Conservation (phyloP, 352 stramenopile genomes). For the Globisporangium paddicum region DNA sequence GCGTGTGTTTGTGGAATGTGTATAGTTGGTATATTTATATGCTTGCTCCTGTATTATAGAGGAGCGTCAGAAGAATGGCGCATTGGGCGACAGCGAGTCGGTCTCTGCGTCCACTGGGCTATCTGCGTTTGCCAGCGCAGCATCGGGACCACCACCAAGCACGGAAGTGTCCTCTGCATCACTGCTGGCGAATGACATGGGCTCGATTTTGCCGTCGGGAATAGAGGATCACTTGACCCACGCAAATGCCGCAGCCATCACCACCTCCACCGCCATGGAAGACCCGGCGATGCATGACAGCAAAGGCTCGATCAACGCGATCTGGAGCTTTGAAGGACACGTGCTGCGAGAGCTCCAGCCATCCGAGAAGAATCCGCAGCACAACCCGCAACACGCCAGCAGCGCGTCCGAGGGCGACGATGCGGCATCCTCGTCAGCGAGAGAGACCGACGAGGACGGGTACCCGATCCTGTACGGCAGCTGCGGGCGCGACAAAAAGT, state of each 20-base stretch:
- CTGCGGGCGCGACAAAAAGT: slow-evolving; percentile 64
- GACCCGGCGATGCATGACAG: slow-evolving; percentile 10
- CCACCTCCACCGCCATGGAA: slow-evolving; percentile 5
- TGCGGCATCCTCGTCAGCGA: not conserved
- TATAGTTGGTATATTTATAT: not conserved
- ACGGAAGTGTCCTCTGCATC: too few species aligned
- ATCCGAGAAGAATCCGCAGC: slow-evolving; percentile 33
- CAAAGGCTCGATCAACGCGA: slow-evolving; percentile 52
- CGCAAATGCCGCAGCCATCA: not conserved
- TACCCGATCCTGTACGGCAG: slow-evolving; percentile 53
- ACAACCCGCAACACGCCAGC: slow-evolving; percentile 9
- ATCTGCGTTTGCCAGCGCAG: slow-evolving; percentile 9
- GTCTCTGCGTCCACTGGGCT: slow-evolving; percentile 12
- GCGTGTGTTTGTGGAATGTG: not conserved
- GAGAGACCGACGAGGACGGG: slow-evolving; percentile 38
- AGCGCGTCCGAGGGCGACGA: slow-evolving; percentile 9
- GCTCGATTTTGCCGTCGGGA: not conserved
- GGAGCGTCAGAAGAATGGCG: not conserved
- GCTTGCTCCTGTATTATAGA: not conserved
- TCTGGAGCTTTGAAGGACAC: slow-evolving; percentile 67
- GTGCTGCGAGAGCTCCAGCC: slow-evolving; percentile 38
- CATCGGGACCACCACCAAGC: not conserved
- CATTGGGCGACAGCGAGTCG: not conserved
- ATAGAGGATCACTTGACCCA: slow-evolving; percentile 1
- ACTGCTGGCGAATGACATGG: not conserved